Evolutionary conservation across 2,329 filamentous ascomycete species (phyloP), one percentile per base, ranked within the genome.

Genomic region (Stachybotrys echinatus): DNA sequence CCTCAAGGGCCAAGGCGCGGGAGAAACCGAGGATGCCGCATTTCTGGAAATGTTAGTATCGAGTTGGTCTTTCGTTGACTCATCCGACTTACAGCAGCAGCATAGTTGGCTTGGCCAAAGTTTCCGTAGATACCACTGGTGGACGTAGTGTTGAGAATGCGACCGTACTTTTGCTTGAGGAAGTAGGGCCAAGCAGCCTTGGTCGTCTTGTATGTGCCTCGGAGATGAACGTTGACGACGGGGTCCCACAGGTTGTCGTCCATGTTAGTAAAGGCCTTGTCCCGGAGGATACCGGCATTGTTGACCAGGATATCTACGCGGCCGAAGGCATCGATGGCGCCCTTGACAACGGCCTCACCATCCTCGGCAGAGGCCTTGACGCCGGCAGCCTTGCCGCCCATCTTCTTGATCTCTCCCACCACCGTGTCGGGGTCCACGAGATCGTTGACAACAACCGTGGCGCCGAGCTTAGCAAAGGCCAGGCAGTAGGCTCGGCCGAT

Each of bases 261-360:
- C 92, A 99, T 96, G 78, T 97, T 97, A 71, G 80, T 80, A 70
- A 99, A 99, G 39, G 94, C 92, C 83, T 96, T 97, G 78, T 99
- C 94, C 45, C 94, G 86, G 48, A 99, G 84, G 61, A 99, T 99
- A 64, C 94, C 94, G 48, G 94, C 94, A 65, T 99, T 99, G 84
- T 99, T 99, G 76, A 99, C 81, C 56, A 99, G 72, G 55, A 99
- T 92, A 66, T 99, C 94, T 61, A 99, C 81, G 61, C 94, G 89
- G 61, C 94, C 94, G 67, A 88, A 97, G 39, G 87, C 85, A 65
- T 97, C 92, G 62, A 99, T 95, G 50, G 92, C 92, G 51, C 83
- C 85, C 80, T 96, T 95, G 61, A 99, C 85, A 44, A 97, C 89
- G 38, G 80, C 80, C 49, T 96, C 92, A 44, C 94, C 94, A 53